phyloP scores from a whole-genome alignment of 1,284 basidiomycete species.

The Apiotrichum laibachii region DNA sequence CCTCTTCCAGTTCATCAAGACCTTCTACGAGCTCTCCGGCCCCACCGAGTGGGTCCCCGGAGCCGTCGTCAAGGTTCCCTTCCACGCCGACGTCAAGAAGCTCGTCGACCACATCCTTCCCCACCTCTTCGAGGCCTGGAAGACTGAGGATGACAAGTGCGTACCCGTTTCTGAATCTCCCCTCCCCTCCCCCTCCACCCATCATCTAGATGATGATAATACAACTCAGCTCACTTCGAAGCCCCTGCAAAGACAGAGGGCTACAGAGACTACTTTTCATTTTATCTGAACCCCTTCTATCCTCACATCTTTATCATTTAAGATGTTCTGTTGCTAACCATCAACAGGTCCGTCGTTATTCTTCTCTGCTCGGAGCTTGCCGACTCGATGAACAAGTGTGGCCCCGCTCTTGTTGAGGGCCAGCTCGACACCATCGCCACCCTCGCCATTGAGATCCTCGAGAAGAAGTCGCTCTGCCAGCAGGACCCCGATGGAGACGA shows the following conservation, averaged over 20 bases:
- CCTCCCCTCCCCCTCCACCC: constrained; percentile 10
- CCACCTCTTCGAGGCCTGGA: constrained; percentile 82
- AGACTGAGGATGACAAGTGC: constrained; percentile 96
- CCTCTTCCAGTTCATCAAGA: constrained; percentile 84
- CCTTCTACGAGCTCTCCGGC: constrained; percentile 85
- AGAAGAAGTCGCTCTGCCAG: constrained; percentile 92
- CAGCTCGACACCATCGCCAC: constrained; percentile 71
- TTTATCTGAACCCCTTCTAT: constrained; percentile 39
- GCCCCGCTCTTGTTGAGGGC: constrained; percentile 75
- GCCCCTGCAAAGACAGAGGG: constrained; percentile 43
- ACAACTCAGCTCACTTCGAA: constrained; percentile 87
- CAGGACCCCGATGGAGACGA: constrained; percentile 94
- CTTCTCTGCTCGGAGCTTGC: constrained; percentile 81
- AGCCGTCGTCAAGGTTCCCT: constrained; percentile 57
- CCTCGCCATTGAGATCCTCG: constrained; percentile 77
- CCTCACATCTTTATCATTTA: not conserved
- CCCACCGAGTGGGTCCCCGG: constrained; percentile 81
- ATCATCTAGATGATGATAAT: constrained; percentile 58
- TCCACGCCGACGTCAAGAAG: constrained; percentile 76
- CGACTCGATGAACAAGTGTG: constrained; percentile 86
- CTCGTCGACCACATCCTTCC: constrained; percentile 74
- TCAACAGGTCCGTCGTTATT: constrained; percentile 74
- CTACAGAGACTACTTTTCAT: constrained; percentile 59
- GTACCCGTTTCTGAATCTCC: constrained; percentile 49
- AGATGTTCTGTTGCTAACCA: constrained; percentile 10